Evolutionary conservation across 257 asterid genomes (phyloP).

Genomic region (Solanum gracilifrons): DNA sequence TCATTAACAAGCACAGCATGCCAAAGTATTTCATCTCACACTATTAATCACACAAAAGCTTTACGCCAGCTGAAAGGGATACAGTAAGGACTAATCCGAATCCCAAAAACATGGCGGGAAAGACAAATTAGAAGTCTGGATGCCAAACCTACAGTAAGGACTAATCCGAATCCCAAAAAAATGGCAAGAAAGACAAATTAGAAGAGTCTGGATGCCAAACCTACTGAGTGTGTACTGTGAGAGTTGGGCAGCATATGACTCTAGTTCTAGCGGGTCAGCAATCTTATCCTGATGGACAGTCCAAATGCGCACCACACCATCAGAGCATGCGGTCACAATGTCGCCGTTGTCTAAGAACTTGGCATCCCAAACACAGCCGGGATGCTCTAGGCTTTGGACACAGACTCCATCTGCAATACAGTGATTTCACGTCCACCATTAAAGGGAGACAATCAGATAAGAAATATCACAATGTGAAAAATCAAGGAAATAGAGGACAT

Average conservation of each 20-base stretch:
- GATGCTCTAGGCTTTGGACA: conserved; percentile 92
- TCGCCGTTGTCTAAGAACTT: conserved; percentile 87
- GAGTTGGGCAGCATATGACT: conserved; percentile 49
- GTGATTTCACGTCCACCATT: conserved; percentile 6
- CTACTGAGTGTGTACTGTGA: conserved; percentile 84
- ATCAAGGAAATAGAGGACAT: not conserved
- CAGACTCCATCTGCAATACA: conserved; percentile 81
- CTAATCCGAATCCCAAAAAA: not conserved
- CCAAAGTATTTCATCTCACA: not conserved
- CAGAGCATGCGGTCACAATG: conserved; percentile 95
- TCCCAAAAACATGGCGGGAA: not conserved
- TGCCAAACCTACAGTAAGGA: conserved; percentile 39
- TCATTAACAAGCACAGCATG: not conserved
- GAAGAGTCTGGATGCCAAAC: conserved; percentile 25
- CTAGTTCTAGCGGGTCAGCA: conserved; percentile 64
- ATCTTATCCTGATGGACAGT: conserved; percentile 52
- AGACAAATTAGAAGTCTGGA: conserved; percentile 9
- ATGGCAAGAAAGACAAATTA: not conserved
- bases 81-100: not conserved
- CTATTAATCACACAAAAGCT: not conserved
- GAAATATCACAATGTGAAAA: not conserved
- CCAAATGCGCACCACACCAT: conserved; percentile 91
- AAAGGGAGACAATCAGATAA: not conserved
- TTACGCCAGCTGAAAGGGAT: not conserved
- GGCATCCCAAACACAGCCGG: conserved; percentile 99